These are phyloP conservation scores for Skeletonema marinoi DNA, from an alignment of 108 stramenopile genomes.

Conservation along the genomic window DNA sequence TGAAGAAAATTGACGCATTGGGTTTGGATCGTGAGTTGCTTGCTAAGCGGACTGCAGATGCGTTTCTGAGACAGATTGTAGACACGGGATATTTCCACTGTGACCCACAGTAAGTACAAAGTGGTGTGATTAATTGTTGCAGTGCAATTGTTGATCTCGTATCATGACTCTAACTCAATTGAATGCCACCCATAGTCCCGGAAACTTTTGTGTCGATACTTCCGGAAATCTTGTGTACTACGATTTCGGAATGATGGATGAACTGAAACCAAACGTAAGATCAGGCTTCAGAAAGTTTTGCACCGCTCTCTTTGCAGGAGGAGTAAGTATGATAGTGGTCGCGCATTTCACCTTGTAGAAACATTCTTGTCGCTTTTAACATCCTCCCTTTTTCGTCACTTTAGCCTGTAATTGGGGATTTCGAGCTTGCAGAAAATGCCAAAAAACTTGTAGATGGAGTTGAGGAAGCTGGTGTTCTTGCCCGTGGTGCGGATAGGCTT, in stretches of 20 bases:
- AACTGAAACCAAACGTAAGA: slow-evolving; percentile 83
- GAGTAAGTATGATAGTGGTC: too few relatives aligned
- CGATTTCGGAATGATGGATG: slow-evolving; percentile 98
- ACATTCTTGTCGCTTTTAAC: too few relatives aligned
- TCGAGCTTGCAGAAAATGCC: slow-evolving; percentile 80
- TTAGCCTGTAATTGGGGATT: slow-evolving; percentile 76
- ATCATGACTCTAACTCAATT: neutral
- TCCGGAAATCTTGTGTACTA: slow-evolving; percentile 91
- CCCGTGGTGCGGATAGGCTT: slow-evolving; percentile 90
- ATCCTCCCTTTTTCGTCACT: too few relatives aligned
- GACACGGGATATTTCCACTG: slow-evolving; percentile 73
- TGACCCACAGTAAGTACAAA: slow-evolving; percentile 30
- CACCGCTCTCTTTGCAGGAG: slow-evolving; percentile 87
- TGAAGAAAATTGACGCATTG: slow-evolving; percentile 72
- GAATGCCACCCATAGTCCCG: neutral
- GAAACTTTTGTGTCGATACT: slow-evolving; percentile 85
- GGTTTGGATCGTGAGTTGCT: slow-evolving; percentile 85
- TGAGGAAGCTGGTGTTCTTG: slow-evolving; percentile 94
- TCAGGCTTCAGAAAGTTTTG: slow-evolving; percentile 88
- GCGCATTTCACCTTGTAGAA: too few relatives aligned
- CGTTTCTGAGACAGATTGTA: slow-evolving; percentile 91
- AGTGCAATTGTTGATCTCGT: neutral
- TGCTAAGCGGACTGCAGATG: slow-evolving; percentile 90
- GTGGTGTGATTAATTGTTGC: neutral
- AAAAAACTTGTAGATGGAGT: slow-evolving; percentile 92